Base-by-base conservation (phyloP, 176 grass and related monocot species). In the Bothriochloa decipiens region DNA sequence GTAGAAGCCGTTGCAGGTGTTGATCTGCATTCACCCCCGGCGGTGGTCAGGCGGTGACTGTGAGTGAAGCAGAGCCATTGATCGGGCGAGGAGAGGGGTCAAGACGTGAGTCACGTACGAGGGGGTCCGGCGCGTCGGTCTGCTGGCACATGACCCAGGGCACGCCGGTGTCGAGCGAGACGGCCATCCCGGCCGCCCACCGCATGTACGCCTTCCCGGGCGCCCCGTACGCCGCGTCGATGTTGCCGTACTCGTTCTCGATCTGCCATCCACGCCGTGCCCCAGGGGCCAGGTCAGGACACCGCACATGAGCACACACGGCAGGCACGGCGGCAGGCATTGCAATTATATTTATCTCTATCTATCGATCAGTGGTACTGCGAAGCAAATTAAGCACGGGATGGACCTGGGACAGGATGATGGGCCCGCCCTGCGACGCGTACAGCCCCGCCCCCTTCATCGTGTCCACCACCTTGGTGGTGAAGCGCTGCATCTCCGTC, bases 101-200 rank as follows among this genome's bases (percentile, higher is more conserved):
- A 15, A 16, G 5, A 65, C 1, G 35, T 36, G 29, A 36, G 32
- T n/a, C n/a, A 80, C 89, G 73, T 64, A 99, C 96, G 73, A 99
- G 75, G 11, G 93, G 91, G 29, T 94, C 93, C 29, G 96, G 96
- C 29, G 93, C 91, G 92, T 99, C 93, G 81, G 20, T 1, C 89
- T 99, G 96, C 78, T 96, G 91, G 88, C 96, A 99, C 96, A 99
- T 99, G 75, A 99, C 91, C 96, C 96, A 99, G 4, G 96, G 96
- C 26, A 99, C 96, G 86, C 96, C 91, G 65, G 93, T 99, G 82
- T 96, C 88, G 82, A 96, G 93, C 68, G 96, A 87, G 68, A 92
- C 45, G 79, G 96, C 96, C 96, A 99, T 99, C 8, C 91, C 90
- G 76, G 96, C 96, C n/a, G 96, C 70, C 96, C 96, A 99, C 14